A percentile compares a stretch with the other conserved stretches of the same genome.
These are phyloP conservation scores for Wickerhamomyces subpelliculosus DNA, from an alignment of 805 yeast genomes.

Conservation along the genomic window DNA sequence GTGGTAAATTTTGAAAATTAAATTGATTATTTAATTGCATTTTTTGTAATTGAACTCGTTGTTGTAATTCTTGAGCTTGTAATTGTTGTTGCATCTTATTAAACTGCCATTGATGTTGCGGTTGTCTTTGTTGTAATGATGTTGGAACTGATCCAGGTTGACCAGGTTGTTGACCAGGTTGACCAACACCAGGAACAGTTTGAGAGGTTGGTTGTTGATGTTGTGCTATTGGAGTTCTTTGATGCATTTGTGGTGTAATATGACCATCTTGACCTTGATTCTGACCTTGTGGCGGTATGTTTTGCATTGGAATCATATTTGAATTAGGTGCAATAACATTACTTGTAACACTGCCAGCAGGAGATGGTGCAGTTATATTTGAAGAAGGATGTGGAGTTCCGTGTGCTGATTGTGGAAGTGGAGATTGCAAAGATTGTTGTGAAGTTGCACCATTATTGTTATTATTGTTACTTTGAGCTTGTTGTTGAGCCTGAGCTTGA, in stretches of 20 bases:
- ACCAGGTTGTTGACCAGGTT: constrained; percentile 1
- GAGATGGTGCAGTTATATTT: constrained; percentile 12
- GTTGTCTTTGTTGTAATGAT: constrained; percentile 1
- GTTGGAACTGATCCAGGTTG: constrained; percentile 1
- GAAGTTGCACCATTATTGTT: background rate
- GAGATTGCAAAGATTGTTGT: constrained; percentile 14
- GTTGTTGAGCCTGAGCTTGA: too few relatives aligned
- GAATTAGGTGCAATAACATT: too few relatives aligned
- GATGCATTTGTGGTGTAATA: background rate
- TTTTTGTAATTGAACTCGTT: constrained; percentile 18
- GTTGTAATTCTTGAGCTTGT: constrained; percentile 18
- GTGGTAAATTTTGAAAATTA: constrained; percentile 5
- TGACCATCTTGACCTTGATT: constrained; percentile 1
- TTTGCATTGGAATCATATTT: constrained; percentile 1
- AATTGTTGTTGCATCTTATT: constrained; percentile 15
- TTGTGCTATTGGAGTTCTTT: background rate
- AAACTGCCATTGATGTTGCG: constrained; percentile 13
- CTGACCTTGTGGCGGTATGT: constrained; percentile 4
- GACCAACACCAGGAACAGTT: background rate
- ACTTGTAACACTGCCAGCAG: too few relatives aligned
- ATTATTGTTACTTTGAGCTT: constrained; percentile 2
- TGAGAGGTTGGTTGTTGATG: background rate
- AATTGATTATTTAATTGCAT: constrained; percentile 14
- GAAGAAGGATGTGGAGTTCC: constrained; percentile 9
- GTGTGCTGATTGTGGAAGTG: constrained; percentile 13